Conservation (phyloP, 2,329 filamentous ascomycete species). For the Neofusicoccum kwambonambiense region DNA sequence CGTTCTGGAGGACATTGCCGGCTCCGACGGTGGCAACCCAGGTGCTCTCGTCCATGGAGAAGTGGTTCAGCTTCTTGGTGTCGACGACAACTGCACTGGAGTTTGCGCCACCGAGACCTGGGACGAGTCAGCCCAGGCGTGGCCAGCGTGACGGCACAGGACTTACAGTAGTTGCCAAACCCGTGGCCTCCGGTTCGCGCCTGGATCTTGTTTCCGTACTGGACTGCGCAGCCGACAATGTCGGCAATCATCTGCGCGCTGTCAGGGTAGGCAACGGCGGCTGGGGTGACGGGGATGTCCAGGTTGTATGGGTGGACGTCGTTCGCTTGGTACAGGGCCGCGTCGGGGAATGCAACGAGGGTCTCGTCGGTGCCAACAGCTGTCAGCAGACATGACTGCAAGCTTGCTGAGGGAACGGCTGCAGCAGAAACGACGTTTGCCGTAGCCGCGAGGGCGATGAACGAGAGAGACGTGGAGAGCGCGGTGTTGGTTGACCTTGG, state of each 20-base stretch:
- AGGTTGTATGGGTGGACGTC: constrained; percentile 41
- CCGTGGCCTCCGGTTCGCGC: constrained; percentile 64
- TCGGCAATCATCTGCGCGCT: constrained; percentile 53
- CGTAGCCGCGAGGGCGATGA: constrained; percentile 22
- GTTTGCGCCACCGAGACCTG: constrained; percentile 43
- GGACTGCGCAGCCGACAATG: constrained; percentile 58
- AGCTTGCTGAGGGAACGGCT: constrained; percentile 16
- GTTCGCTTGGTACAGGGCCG: constrained; percentile 28
- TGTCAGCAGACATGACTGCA: constrained; percentile 28
- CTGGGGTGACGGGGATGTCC: constrained; percentile 42
- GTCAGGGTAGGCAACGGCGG: constrained; percentile 57
- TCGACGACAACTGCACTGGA: constrained; percentile 51
- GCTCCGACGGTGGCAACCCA: constrained; percentile 49
- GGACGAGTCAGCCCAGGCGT: constrained; percentile 27
- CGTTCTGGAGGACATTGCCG: constrained; percentile 49
- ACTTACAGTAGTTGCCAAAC: constrained; percentile 50
- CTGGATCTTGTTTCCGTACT: constrained; percentile 55
- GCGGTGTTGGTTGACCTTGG: too few relatives aligned
- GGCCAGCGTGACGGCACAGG: not conserved
- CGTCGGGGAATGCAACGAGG: constrained; percentile 26
- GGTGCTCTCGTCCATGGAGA: constrained; percentile 44
- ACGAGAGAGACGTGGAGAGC: too few relatives aligned
- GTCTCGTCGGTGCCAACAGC: constrained; percentile 28
- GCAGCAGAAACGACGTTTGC: constrained; percentile 31
- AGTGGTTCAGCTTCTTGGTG: constrained; percentile 48